Conservation (phyloP, 352 stramenopile genomes). For the Pythium phragmiticola region DNA sequence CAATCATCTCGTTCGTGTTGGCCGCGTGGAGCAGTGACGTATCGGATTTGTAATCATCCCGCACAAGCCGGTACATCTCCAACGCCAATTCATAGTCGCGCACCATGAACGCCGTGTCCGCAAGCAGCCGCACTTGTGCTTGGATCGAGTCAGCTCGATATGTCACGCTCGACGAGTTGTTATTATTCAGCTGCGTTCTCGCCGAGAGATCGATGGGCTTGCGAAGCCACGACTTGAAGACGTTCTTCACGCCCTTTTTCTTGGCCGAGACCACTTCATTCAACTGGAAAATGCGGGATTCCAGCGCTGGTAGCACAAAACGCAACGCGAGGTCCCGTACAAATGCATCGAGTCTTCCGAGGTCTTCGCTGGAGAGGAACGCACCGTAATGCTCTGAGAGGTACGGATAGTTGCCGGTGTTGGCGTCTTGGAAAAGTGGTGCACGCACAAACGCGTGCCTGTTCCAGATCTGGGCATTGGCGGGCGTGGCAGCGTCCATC, state of each 20-base stretch:
- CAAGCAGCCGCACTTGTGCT: slow-evolving; percentile 84
- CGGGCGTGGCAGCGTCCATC: slow-evolving; percentile 27
- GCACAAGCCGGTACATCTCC: slow-evolving; percentile 89
- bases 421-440: slow-evolving; percentile 38
- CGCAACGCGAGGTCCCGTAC: slow-evolving; percentile 74
- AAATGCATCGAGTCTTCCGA: slow-evolving; percentile 61
- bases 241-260: slow-evolving; percentile 92
- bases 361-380: slow-evolving; percentile 67
- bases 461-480: slow-evolving; percentile 41
- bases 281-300: slow-evolving; percentile 80
- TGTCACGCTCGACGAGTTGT: slow-evolving; percentile 25
- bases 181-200: slow-evolving; percentile 25
- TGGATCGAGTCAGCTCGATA: slow-evolving; percentile 89
- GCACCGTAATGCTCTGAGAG: slow-evolving; percentile 35
- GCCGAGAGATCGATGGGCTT: slow-evolving; percentile 77
- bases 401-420: slow-evolving; percentile 35
- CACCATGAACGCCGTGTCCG: slow-evolving; percentile 89
- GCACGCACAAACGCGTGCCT: slow-evolving; percentile 66
- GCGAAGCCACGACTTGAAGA: slow-evolving; percentile 90
- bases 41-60: slow-evolving; percentile 91
- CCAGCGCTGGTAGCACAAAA: slow-evolving; percentile 79
- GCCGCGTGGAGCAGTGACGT: slow-evolving; percentile 82
- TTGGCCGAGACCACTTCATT: slow-evolving; percentile 88
- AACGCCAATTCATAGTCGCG: slow-evolving; percentile 88
- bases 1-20: slow-evolving; percentile 89